Evolutionary conservation across 2,329 filamentous ascomycete genomes (phyloP).

Genomic region (Apiospora sp.): DNA sequence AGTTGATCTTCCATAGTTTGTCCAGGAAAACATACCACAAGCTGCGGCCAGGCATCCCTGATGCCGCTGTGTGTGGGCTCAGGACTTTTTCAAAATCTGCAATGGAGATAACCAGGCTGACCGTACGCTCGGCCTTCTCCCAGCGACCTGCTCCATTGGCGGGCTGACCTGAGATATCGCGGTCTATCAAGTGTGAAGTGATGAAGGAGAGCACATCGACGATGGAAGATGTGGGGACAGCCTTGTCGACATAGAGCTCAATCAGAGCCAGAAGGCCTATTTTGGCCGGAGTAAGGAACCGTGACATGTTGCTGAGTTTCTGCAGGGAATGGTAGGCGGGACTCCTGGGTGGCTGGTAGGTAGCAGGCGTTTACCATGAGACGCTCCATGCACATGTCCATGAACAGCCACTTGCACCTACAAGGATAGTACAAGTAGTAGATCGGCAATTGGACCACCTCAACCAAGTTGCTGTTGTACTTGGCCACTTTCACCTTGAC

Average conservation of each 20-base stretch:
- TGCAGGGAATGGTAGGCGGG: neutral
- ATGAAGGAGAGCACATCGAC: conserved; percentile 83
- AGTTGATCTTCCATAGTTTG: conserved; percentile 84
- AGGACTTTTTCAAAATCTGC: conserved; percentile 68
- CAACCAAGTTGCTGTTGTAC: neutral
- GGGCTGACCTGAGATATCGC: conserved; percentile 44
- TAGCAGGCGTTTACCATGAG: neutral
- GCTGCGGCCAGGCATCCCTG: conserved; percentile 74
- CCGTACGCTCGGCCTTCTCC: conserved; percentile 57
- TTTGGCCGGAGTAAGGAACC: conserved; percentile 89
- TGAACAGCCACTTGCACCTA: conserved; percentile 3
- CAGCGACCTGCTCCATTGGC: conserved; percentile 48
- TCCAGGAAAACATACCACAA: conserved; percentile 88
- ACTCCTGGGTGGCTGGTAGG: neutral
- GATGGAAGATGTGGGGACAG: conserved; percentile 73
- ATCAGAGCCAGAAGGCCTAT: conserved; percentile 83
- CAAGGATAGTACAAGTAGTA: neutral
- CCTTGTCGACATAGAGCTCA: conserved; percentile 79
- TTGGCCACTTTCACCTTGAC: neutral
- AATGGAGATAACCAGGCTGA: conserved; percentile 62
- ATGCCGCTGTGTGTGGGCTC: conserved; percentile 56
- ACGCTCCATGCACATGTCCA: neutral
- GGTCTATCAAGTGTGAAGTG: conserved; percentile 71
- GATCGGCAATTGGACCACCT: neutral
- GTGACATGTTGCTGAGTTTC: conserved; percentile 63